Percentiles rank a stretch among this genome's conserved stretches.
phyloP scores from a whole-genome alignment of 2,329 filamentous ascomycete genomes.

The Ramichloridium luteum region DNA sequence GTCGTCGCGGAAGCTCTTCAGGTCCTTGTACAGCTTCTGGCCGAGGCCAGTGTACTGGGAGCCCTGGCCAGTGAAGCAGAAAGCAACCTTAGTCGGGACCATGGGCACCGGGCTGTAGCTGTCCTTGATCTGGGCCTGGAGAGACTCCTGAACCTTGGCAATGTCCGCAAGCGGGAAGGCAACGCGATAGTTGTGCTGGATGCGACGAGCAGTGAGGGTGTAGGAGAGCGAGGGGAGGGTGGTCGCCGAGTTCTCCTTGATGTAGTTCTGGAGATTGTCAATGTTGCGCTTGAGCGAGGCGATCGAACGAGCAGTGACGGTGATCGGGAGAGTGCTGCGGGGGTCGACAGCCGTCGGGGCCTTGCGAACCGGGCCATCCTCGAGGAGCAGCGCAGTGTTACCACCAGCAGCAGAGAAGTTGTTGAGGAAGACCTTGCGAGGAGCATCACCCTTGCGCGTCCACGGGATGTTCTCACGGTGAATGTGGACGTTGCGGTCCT shows the following conservation, averaged over 20 bases:
- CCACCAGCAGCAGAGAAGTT: conserved; percentile 44
- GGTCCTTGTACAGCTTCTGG: conserved; percentile 38
- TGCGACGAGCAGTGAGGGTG: conserved; percentile 41
- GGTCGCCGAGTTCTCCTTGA: conserved; percentile 33
- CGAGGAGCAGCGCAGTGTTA: conserved; percentile 41
- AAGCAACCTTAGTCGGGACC: conserved; percentile 39
- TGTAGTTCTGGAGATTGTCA: conserved; percentile 33
- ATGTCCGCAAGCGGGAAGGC: conserved; percentile 37
- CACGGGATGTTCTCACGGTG: conserved; percentile 34
- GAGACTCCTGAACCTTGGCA: conserved; percentile 32
- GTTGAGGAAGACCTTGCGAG: conserved; percentile 40
- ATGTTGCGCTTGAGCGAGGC: conserved; percentile 41
- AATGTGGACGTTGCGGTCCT: conserved; percentile 42
- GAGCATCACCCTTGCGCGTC: conserved; percentile 36
- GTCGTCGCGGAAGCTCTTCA: conserved; percentile 36
- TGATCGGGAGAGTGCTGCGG: conserved; percentile 35
- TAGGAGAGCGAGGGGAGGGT: conserved; percentile 39
- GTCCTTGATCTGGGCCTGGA: conserved; percentile 38
- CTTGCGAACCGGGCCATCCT: conserved; percentile 36
- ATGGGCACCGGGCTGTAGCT: conserved; percentile 41
- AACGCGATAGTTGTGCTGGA: conserved; percentile 42
- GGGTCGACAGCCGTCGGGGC: conserved; percentile 33
- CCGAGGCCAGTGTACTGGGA: conserved; percentile 41
- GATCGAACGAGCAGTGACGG: conserved; percentile 40
- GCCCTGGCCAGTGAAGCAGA: conserved; percentile 42